These are phyloP conservation scores for Penicillium soppii DNA, from an alignment of 495 filamentous ascomycete species.

Conservation along the genomic window DNA sequence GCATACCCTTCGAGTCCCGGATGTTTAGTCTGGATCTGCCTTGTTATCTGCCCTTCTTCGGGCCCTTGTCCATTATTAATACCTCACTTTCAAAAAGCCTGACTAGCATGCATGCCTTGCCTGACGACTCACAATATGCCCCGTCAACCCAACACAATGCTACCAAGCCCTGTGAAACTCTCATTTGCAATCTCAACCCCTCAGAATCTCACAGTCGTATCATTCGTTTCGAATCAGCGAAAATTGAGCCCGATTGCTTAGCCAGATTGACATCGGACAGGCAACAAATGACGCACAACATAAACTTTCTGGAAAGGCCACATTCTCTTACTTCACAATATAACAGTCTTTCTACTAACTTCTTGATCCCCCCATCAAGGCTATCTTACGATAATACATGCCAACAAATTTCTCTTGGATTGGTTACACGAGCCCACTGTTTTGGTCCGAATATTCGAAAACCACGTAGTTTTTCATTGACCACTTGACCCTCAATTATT, in stretches of 20 bases:
- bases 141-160: constrained; percentile 20
- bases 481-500: not conserved
- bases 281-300: constrained; percentile 22
- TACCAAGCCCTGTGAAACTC: constrained; percentile 28
- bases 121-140: constrained; percentile 26
- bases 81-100: constrained; percentile 11
- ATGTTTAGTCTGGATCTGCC: constrained; percentile 4
- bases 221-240: constrained; percentile 1
- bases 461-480: not conserved
- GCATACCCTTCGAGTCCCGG: constrained; percentile 14
- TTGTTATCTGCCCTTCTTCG: not conserved
- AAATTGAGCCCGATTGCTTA: not conserved
- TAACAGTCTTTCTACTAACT: constrained; percentile 12
- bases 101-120: constrained; percentile 26
- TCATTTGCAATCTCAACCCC: constrained; percentile 12
- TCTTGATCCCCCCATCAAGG: constrained; percentile 16
- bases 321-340: not conserved
- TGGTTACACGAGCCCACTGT: constrained; percentile 19
- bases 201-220: constrained; percentile 10
- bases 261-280: constrained; percentile 17
- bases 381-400: constrained; percentile 1
- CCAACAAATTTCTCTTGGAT: constrained; percentile 14
- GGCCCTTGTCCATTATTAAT: not conserved
- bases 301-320: not conserved
- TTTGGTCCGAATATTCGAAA: constrained; percentile 13